Evolutionary conservation across 2,329 filamentous ascomycete species (phyloP).

Genomic region (Fusarium pseudocircinatum): DNA sequence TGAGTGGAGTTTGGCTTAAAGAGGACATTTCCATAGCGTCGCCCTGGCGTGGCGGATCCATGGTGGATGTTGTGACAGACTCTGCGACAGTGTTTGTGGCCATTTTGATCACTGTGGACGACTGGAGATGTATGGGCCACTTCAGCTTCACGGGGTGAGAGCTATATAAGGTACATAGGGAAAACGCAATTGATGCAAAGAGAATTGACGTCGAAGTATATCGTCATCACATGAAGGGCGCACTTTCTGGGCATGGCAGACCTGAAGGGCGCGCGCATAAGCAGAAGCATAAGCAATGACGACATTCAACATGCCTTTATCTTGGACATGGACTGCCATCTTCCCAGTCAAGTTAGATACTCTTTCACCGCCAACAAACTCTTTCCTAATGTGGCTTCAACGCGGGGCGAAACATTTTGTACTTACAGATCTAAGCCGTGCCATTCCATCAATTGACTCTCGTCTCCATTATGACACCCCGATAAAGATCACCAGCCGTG

Average conservation of each 20-base stretch:
- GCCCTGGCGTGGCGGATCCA: neutral
- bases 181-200: neutral
- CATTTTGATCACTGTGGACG: neutral
- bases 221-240: neutral
- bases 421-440: neutral
- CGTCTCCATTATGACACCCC: rapidly evolving
- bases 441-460: rapidly evolving
- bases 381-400: neutral
- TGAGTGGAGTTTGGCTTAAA: neutral
- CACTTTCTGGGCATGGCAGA: neutral
- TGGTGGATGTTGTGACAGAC: neutral
- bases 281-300: neutral
- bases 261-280: neutral
- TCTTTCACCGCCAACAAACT: neutral
- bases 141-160: rapidly evolving
- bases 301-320: neutral
- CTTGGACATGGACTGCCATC: neutral
- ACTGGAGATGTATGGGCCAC: neutral
- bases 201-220: neutral
- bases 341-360: neutral
- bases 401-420: neutral
- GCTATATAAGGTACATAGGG: neutral
- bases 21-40: neutral
- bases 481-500: neutral
- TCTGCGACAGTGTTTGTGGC: neutral